A percentile compares a stretch with the other conserved stretches of the same genome.
Conservation (phyloP, 2,329 filamentous ascomycete genomes). For the Ceratocystis papillata region DNA sequence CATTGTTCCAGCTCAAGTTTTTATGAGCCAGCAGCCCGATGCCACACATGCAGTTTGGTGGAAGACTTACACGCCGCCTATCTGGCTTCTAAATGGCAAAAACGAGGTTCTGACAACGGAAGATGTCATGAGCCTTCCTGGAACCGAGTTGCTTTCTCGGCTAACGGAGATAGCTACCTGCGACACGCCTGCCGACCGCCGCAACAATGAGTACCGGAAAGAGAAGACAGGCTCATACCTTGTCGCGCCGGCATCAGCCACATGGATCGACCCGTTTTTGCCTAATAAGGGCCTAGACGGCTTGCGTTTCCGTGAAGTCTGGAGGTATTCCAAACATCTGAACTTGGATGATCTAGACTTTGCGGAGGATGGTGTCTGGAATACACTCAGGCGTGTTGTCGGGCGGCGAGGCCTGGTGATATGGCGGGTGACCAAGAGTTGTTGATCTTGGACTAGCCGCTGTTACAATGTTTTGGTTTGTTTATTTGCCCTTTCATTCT, state of each 20-base stretch:
- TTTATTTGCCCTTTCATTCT: conserved; percentile 25
- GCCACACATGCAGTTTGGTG: conserved; percentile 67
- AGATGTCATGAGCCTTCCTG: conserved; percentile 63
- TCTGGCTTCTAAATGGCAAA: conserved; percentile 68
- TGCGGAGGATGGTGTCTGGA: conserved; percentile 63
- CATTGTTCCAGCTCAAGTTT: conserved; percentile 63
- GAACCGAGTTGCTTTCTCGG: conserved; percentile 48
- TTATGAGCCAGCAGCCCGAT: conserved; percentile 58
- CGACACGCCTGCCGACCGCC: conserved; percentile 46
- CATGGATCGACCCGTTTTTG: conserved; percentile 55
- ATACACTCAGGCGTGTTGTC: conserved; percentile 57
- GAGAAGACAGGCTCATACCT: conserved; percentile 56
- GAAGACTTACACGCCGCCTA: conserved; percentile 75
- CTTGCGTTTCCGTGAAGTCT: conserved; percentile 57
- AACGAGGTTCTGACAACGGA: conserved; percentile 59
- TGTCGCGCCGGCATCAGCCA: conserved; percentile 62
- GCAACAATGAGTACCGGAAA: conserved; percentile 46
- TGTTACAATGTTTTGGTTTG: conserved; percentile 25
- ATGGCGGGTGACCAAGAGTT: conserved; percentile 57
- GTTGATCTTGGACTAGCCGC: conserved; percentile 27
- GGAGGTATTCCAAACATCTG: conserved; percentile 56
- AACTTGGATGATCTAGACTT: conserved; percentile 75
- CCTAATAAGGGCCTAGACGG: conserved; percentile 48
- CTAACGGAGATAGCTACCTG: conserved; percentile 52
- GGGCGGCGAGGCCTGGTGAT: conserved; percentile 50